Base-by-base conservation (phyloP, 169 alveolate species). In the Toxoplasma gondii region DNA sequence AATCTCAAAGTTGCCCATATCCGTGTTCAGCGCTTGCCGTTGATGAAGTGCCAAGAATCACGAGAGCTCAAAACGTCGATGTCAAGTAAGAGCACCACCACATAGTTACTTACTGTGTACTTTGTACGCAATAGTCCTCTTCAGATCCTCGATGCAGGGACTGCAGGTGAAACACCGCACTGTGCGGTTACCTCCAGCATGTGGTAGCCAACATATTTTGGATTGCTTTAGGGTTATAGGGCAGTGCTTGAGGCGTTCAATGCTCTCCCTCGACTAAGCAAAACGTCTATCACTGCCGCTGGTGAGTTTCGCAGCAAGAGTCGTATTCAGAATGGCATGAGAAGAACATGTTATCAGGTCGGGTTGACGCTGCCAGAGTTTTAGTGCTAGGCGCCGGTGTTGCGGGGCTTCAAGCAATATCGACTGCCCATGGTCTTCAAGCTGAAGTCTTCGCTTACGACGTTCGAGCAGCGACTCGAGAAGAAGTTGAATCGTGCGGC, bases 371-470 rank as follows among this genome's bases (percentile, higher is more conserved):
- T 17, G 99, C 99, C 36, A 97, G 97, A 90, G 99, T 98, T 80
- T 94, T 98, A 90, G 98, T 98, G 67, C 97, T 98, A 81, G 99
- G 99, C 74, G 99, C 99, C 41, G 99, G 99, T 38, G 99, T 98
- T 29, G 99, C 99, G 16, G 99, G 99, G 24, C 97, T 98, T 53
- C 98, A 98, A 84, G 99, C 99, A 29, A 98, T 98, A 93, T 99
- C 99, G n/a, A 98, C 99, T 1, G 97, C 97, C 67, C 95, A 98
- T 96, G 96, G 97, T 34, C 95, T 98, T 91, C 99, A 99, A 53
- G 98, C 99, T 24, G 96, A 97, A 81, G 99, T 98, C 53, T 96
- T 96, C 95, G 98, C 98, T 41, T 96, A 97, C 90, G 99, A 98
- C 93, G 97, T 98, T 67, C 97, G 99, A 88, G 92, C 97, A 16